Conservation (phyloP, 225 moss, liverwort and hornwort species). For the Physcomitrellopsis africana region DNA sequence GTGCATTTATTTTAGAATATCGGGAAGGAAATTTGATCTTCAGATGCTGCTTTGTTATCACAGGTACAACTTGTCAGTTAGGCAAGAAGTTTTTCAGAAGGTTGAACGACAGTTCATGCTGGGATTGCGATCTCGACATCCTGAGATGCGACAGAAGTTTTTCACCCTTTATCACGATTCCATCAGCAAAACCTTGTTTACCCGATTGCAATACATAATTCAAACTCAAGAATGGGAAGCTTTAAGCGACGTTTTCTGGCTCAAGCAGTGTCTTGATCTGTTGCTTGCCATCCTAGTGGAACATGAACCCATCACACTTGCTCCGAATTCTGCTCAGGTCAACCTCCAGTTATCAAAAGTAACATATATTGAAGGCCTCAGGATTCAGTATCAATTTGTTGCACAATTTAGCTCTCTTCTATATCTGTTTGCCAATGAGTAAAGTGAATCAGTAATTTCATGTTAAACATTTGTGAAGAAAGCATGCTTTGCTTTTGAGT, state of each 20-base stretch:
- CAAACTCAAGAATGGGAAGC: slow-evolving; percentile 99
- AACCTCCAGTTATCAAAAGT: slow-evolving; percentile 35
- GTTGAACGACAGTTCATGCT: slow-evolving; percentile 98
- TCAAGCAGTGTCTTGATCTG: slow-evolving; percentile 97
- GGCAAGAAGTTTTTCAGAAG: slow-evolving; percentile 97
- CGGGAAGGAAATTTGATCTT: slow-evolving; percentile 9
- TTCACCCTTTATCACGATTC: slow-evolving; percentile 96
- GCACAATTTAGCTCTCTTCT: slow-evolving; percentile 1
- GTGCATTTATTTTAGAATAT: neutral
- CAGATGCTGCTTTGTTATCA: slow-evolving; percentile 17
- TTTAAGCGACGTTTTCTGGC: slow-evolving; percentile 97
- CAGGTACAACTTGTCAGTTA: slow-evolving; percentile 84
- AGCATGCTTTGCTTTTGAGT: neutral
- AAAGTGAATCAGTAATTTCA: neutral
- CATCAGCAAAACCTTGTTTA: slow-evolving; percentile 92
- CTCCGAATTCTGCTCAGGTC: slow-evolving; percentile 99
- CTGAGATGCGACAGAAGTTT: slow-evolving; percentile 96
- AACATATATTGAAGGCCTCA: neutral
- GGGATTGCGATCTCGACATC: slow-evolving; percentile 92
- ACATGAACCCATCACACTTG: slow-evolving; percentile 97
- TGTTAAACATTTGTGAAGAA: neutral
- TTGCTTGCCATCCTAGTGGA: slow-evolving; percentile 98
- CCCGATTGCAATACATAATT: slow-evolving; percentile 94
- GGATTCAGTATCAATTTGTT: slow-evolving; percentile 11
- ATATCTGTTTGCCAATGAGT: neutral